Evolutionary conservation across 1,284 basidiomycete genomes (phyloP).

Genomic region (Ceratobasidium papillatum): DNA sequence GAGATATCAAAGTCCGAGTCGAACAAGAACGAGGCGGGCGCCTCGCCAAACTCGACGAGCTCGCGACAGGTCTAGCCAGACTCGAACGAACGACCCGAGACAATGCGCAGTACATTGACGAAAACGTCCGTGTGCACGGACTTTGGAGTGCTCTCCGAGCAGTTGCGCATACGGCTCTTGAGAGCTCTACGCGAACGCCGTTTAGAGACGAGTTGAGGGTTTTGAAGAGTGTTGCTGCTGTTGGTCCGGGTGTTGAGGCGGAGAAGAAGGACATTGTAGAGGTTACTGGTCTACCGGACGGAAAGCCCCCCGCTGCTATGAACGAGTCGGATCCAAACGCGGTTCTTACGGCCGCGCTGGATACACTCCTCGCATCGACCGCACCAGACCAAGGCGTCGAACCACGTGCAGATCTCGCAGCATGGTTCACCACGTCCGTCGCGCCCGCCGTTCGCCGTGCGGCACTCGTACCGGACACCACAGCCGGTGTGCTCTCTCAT

Average conservation of each 20-base stretch:
- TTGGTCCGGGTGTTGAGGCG: conserved; percentile 22
- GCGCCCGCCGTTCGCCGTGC: conserved; percentile 87
- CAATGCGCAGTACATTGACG: conserved; percentile 88
- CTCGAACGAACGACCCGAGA: conserved; percentile 91
- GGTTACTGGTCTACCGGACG: conserved; percentile 26
- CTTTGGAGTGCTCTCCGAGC: conserved; percentile 81
- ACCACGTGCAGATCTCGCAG: conserved; percentile 85
- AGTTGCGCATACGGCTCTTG: conserved; percentile 63
- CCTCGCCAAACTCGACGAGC: conserved; percentile 92
- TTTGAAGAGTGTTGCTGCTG: conserved; percentile 72
- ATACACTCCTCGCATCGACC: conserved; percentile 76
- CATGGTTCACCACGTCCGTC: conserved; percentile 89
- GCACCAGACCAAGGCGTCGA: conserved; percentile 88
- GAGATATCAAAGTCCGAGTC: conserved; percentile 94
- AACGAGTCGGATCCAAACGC: conserved; percentile 52
- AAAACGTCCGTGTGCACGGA: conserved; percentile 86
- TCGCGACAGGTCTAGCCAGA: conserved; percentile 88
- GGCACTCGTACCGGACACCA: conserved; percentile 88
- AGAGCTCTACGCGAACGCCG: conserved; percentile 70
- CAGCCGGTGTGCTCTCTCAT: conserved; percentile 88
- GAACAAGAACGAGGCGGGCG: conserved; percentile 97
- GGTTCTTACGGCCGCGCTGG: conserved; percentile 73
- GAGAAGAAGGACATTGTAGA: conserved; percentile 44
- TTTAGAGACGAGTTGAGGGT: conserved; percentile 92
- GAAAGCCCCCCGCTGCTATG: not conserved